Evolutionary conservation across 345 rosid species (phyloP).

Genomic region (Lepidium africanum): DNA sequence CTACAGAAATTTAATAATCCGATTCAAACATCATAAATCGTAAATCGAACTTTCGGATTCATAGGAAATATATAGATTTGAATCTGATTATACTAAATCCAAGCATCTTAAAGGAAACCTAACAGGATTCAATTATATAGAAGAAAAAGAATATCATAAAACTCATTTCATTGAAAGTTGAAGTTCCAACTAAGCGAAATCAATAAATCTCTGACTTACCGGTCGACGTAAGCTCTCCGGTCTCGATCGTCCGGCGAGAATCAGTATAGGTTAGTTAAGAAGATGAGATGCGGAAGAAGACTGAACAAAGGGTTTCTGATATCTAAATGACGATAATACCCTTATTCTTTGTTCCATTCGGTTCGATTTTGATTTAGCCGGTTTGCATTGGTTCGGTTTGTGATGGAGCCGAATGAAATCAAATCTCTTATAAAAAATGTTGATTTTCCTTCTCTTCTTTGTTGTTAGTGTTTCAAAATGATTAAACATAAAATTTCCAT

Average conservation of each 20-base stretch:
- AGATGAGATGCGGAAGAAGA: background rate
- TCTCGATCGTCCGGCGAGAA: slow-evolving; percentile 12
- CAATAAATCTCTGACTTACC: slow-evolving; percentile 1
- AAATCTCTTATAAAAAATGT: background rate
- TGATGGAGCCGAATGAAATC: background rate
- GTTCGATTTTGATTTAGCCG: background rate
- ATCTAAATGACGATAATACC: background rate
- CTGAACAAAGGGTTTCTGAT: background rate
- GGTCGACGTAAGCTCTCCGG: slow-evolving; percentile 4
- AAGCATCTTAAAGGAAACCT: background rate
- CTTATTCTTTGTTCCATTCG: background rate
- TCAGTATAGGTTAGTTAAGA: background rate
- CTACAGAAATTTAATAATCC: background rate
- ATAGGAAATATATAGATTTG: background rate
- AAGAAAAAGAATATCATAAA: background rate
- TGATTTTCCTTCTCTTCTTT: no score
- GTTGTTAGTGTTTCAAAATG: no score
- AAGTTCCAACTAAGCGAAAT: background rate
- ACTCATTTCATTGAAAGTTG: background rate
- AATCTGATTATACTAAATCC: background rate
- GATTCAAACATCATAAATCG: background rate
- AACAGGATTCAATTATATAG: background rate
- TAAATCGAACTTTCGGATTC: background rate
- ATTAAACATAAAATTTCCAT: no score
- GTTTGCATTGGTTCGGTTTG: background rate